phyloP scores from a whole-genome alignment of 139 green algal genomes.

The Ettlia oleoabundans region DNA sequence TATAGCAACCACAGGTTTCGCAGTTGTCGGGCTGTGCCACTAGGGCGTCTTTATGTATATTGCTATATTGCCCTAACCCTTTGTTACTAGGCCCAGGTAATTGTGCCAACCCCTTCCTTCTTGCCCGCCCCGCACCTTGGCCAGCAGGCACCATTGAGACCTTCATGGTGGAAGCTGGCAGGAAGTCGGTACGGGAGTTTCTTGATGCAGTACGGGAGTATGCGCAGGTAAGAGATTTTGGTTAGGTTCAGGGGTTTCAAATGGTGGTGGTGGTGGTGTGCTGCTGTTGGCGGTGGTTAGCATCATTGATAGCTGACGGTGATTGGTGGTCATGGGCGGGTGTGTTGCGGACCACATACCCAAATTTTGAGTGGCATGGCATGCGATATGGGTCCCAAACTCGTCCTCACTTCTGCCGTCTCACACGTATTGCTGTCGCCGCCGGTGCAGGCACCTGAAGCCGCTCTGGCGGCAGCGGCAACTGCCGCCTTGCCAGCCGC shows the following conservation, averaged over 20 bases:
- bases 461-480: background rate
- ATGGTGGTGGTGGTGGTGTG: background rate
- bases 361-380: background rate
- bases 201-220: background rate
- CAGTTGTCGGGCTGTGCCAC: no score
- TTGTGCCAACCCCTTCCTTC: background rate
- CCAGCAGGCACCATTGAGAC: constrained; percentile 35
- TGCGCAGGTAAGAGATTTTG: background rate
- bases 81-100: no score
- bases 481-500: background rate
- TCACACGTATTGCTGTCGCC: background rate
- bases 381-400: background rate
- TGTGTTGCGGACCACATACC: no score
- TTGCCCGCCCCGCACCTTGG: background rate
- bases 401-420: background rate
- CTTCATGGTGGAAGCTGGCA: constrained; percentile 39
- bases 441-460: background rate
- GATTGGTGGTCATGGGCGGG: no score
- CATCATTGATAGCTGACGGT: no score
- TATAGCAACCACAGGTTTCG: no score
- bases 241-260: no score
- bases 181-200: constrained; percentile 26
- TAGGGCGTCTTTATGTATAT: no score
- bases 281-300: no score
- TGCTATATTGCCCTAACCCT: no score